A percentile compares a stretch with the other conserved stretches of the same genome.
Conservation (phyloP, 257 asterid genomes). For the Penstemon barbatus region DNA sequence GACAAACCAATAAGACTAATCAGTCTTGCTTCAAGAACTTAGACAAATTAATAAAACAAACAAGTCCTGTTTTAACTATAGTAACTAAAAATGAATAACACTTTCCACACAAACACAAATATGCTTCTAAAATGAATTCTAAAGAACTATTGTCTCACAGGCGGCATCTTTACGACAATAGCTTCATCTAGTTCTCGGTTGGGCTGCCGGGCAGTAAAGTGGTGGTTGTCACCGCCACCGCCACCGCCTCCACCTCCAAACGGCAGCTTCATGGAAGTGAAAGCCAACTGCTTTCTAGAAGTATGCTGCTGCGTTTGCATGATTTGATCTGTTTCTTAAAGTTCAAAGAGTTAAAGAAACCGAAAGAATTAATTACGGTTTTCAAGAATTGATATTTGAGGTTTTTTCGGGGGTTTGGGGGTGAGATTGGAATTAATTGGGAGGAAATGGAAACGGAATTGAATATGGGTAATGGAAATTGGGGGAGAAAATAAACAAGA, state of each 20-base stretch:
- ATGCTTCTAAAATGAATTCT: neutral
- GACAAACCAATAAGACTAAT: neutral
- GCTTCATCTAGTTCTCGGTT: constrained; percentile 55
- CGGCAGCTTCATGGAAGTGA: constrained; percentile 66
- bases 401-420: too few species aligned
- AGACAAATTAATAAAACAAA: too few species aligned
- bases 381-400: constrained; percentile 26
- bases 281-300: constrained; percentile 63
- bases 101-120: neutral
- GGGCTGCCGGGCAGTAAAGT: constrained; percentile 41
- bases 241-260: constrained; percentile 44
- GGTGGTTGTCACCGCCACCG: constrained; percentile 56
- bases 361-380: constrained; percentile 2
- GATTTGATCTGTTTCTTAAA: too few species aligned
- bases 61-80: neutral
- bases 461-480: constrained; percentile 13
- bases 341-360: constrained; percentile 7
- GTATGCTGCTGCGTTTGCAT: constrained; percentile 45
- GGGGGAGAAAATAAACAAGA: constrained; percentile 1
- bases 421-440: neutral
- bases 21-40: too few species aligned
- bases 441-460: neutral
- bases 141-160: constrained; percentile 47
- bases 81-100: constrained; percentile 15
- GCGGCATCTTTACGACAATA: constrained; percentile 64